Conservation (phyloP, 352 stramenopile species). For the Plasmopara viticola region DNA sequence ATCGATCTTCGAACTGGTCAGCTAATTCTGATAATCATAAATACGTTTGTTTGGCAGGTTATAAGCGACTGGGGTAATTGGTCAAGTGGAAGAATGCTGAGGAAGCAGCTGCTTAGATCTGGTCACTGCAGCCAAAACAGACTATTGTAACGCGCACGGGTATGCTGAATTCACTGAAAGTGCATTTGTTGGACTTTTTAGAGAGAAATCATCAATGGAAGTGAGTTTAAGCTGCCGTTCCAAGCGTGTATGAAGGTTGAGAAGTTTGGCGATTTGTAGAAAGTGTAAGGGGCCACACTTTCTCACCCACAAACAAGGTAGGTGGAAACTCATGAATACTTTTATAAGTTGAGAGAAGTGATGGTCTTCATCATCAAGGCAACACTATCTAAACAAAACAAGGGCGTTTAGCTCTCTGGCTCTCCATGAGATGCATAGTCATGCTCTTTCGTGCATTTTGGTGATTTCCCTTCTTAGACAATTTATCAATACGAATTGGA, state of each 20-base stretch:
- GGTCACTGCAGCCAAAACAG: conserved; percentile 98
- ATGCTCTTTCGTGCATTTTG: no score
- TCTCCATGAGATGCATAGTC: no score
- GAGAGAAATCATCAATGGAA: conserved; percentile 99
- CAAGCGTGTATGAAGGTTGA: conserved; percentile 99
- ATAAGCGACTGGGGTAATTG: conserved; percentile 98
- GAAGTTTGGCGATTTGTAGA: conserved; percentile 97
- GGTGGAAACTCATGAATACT: no score
- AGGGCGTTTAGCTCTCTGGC: no score
- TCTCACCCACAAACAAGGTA: no score
- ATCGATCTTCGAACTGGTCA: conserved; percentile 99
- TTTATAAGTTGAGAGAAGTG: no score
- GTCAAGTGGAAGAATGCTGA: conserved; percentile 99
- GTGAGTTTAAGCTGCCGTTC: conserved; percentile 98
- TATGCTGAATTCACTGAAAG: conserved; percentile 99
- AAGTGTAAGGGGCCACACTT: no score
- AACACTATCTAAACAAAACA: no score
- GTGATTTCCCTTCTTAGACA: no score
- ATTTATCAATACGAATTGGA: no score
- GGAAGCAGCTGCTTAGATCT: conserved; percentile 99
- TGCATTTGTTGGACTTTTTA: conserved; percentile 99
- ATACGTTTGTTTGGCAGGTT: conserved; percentile 99
- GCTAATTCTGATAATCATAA: conserved; percentile 99
- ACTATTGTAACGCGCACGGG: conserved; percentile 99
- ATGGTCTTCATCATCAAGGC: no score